Conservation (phyloP, 768 basidiomycete genomes). For the Panellus pusillus region DNA sequence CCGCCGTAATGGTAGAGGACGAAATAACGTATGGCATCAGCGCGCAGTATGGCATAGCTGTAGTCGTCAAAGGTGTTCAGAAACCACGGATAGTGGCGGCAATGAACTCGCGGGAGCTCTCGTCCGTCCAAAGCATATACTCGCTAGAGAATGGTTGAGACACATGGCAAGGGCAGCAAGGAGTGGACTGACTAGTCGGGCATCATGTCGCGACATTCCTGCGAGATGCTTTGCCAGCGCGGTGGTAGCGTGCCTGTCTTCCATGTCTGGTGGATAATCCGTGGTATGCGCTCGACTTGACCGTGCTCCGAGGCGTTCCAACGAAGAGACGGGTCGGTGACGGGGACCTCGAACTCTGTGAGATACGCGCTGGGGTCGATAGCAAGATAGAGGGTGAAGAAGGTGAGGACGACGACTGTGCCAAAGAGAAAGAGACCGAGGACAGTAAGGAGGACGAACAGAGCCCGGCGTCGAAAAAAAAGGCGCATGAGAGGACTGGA, state of each 20-base stretch:
- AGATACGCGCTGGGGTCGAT: conserved; percentile 81
- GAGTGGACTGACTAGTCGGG: conserved; percentile 82
- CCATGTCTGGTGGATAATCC: conserved; percentile 98
- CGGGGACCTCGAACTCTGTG: conserved; percentile 71
- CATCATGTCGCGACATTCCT: conserved; percentile 88
- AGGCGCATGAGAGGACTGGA: neutral
- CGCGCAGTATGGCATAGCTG: conserved; percentile 89
- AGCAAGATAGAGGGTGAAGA: conserved; percentile 85
- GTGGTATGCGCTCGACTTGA: conserved; percentile 75
- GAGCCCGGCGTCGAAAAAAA: conserved; percentile 15
- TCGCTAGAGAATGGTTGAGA: conserved; percentile 52
- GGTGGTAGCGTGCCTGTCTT: conserved; percentile 84
- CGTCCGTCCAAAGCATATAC: conserved; percentile 98
- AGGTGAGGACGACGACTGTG: conserved; percentile 89
- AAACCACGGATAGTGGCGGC: conserved; percentile 89
- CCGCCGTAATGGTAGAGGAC: conserved; percentile 95
- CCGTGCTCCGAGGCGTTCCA: conserved; percentile 66
- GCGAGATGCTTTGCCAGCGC: conserved; percentile 78
- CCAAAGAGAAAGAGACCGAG: conserved; percentile 72
- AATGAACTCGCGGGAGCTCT: conserved; percentile 85
- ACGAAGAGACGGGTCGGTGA: conserved; percentile 51
- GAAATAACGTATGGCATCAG: conserved; percentile 98
- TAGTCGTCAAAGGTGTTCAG: conserved; percentile 92
- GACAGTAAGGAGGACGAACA: conserved; percentile 17
- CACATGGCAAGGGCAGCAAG: conserved; percentile 13